Conservation (phyloP, 2,329 filamentous ascomycete species). For the Fusarium sp. region DNA sequence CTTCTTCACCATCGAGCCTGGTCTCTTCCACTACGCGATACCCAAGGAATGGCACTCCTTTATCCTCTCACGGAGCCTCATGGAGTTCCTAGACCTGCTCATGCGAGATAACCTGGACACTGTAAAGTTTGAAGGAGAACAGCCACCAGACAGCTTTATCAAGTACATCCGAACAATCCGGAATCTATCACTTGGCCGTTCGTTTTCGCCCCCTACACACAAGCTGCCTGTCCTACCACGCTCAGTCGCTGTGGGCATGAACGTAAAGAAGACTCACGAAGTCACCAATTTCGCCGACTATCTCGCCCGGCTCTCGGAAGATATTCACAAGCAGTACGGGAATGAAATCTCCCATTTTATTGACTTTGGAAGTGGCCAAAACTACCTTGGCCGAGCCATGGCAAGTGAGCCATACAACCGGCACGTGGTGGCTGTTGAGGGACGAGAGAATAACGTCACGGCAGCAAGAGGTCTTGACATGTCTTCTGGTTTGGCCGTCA, state of each 20-base stretch:
- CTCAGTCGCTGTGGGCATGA: slow-evolving; percentile 88
- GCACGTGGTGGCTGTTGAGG: slow-evolving; percentile 90
- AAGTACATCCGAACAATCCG: slow-evolving; percentile 78
- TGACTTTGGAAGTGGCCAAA: slow-evolving; percentile 96
- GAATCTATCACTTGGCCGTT: slow-evolving; percentile 71
- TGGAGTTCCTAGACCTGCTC: slow-evolving; percentile 81
- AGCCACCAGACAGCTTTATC: slow-evolving; percentile 66
- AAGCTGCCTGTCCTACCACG: slow-evolving; percentile 69
- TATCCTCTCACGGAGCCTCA: slow-evolving; percentile 74
- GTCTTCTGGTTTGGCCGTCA: slow-evolving; percentile 78
- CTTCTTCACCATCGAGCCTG: slow-evolving; percentile 87
- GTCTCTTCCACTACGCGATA: slow-evolving; percentile 80
- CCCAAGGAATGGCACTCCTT: slow-evolving; percentile 84
- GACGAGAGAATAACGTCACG: slow-evolving; percentile 83
- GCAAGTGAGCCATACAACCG: slow-evolving; percentile 87
- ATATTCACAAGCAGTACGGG: slow-evolving; percentile 66
- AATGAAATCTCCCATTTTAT: slow-evolving; percentile 82
- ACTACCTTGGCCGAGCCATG: slow-evolving; percentile 89
- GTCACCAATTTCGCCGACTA: slow-evolving; percentile 91
- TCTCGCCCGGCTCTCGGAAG: slow-evolving; percentile 68
- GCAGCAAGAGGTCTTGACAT: slow-evolving; percentile 87
- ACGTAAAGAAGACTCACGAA: slow-evolving; percentile 93
- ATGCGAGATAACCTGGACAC: slow-evolving; percentile 76
- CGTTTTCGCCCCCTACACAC: slow-evolving; percentile 59
- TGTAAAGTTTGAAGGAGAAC: slow-evolving; percentile 40